phyloP scores from a whole-genome alignment of 192 early-diverging fungal genomes.

The Diversispora epigaea region DNA sequence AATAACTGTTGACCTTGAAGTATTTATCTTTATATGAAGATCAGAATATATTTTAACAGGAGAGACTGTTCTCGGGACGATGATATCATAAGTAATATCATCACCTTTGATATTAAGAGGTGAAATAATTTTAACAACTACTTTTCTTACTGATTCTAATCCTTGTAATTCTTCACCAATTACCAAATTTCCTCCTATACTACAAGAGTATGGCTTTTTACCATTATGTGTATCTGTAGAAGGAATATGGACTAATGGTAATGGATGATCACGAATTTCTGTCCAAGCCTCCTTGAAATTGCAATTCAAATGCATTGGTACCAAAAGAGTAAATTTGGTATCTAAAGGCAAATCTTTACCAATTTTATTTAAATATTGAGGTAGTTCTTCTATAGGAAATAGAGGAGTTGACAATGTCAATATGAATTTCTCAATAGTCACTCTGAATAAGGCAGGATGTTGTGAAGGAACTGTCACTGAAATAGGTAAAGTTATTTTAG shows the following conservation, averaged over 20 bases:
- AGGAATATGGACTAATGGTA: conserved; percentile 45
- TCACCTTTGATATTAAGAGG: neutral
- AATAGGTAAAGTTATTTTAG: conserved; percentile 25
- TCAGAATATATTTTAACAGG: conserved; percentile 48
- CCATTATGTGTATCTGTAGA: neutral
- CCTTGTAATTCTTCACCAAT: conserved; percentile 45
- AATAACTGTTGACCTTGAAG: conserved; percentile 16
- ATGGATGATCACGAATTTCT: conserved; percentile 44
- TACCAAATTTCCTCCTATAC: conserved; percentile 42
- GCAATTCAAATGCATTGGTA: conserved; percentile 44
- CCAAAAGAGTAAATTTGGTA: conserved; percentile 40
- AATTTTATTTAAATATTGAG: conserved; percentile 41
- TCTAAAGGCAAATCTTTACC: conserved; percentile 44
- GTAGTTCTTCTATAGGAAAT: conserved; percentile 39
- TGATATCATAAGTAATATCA: conserved; percentile 26
- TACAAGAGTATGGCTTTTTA: conserved; percentile 29
- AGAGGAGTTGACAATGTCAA: conserved; percentile 31
- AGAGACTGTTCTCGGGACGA: conserved; percentile 36
- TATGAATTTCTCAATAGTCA: conserved; percentile 27
- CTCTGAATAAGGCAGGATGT: conserved; percentile 37
- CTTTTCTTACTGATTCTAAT: conserved; percentile 32
- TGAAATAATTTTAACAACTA: conserved; percentile 29
- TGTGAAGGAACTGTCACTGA: conserved; percentile 6
- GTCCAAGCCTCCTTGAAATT: conserved; percentile 39
- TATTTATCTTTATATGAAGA: conserved; percentile 41